These are phyloP conservation scores for Solioccasus polychromus DNA, from an alignment of 768 basidiomycete species.

Conservation along the genomic window DNA sequence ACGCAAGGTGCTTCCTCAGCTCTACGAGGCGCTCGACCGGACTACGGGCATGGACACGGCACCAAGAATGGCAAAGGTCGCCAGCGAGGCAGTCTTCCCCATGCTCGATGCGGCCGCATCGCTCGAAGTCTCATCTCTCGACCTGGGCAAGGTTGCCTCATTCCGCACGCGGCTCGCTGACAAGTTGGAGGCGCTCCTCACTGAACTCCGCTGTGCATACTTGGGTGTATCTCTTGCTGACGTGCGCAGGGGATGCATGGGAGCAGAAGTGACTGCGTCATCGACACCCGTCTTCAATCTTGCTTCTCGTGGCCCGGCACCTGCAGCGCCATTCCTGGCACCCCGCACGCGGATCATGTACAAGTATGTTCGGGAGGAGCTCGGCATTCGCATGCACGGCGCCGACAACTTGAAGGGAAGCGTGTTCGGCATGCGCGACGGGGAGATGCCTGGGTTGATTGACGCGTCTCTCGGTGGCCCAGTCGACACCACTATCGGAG, in stretches of 20 bases:
- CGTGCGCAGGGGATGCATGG: slow-evolving; percentile 13
- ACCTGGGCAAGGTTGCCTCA: slow-evolving; percentile 20
- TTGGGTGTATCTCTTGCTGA: slow-evolving; percentile 22
- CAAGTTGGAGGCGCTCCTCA: slow-evolving; percentile 19
- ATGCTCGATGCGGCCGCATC: slow-evolving; percentile 50
- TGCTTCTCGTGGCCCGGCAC: slow-evolving; percentile 52
- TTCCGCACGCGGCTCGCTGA: slow-evolving; percentile 21
- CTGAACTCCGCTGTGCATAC: slow-evolving; percentile 30
- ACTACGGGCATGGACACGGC: slow-evolving; percentile 71
- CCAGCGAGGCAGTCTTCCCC: slow-evolving; percentile 54
- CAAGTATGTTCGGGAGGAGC: slow-evolving; percentile 65
- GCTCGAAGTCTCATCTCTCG: slow-evolving; percentile 13
- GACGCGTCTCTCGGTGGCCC: slow-evolving; percentile 32
- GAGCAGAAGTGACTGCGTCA: slow-evolving; percentile 14
- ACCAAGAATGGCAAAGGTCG: slow-evolving; percentile 70
- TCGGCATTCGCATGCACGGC: slow-evolving; percentile 83
- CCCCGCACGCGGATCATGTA: slow-evolving; percentile 62
- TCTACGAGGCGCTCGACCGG: slow-evolving; percentile 55
- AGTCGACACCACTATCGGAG: slow-evolving; percentile 58
- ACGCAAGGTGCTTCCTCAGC: slow-evolving; percentile 34
- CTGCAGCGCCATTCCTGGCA: slow-evolving; percentile 60
- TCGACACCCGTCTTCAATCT: slow-evolving; percentile 39
- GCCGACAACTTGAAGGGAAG: slow-evolving; percentile 64
- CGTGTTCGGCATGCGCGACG: slow-evolving; percentile 48
- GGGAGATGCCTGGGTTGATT: slow-evolving; percentile 35